Conservation (phyloP, 75 land plant species). For the Gnetum montanum region DNA sequence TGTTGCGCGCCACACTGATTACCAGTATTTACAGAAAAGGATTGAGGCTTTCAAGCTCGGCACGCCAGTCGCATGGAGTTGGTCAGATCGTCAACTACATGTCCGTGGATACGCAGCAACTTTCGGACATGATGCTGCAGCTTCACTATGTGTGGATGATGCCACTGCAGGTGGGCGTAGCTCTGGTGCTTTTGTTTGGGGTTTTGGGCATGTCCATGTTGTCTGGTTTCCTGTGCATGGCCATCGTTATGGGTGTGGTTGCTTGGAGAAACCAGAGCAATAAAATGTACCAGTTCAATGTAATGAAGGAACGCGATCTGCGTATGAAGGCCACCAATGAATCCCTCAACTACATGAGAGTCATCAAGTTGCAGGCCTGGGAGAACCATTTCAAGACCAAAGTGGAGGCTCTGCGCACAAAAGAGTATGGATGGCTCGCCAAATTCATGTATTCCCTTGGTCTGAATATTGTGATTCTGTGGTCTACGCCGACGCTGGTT, state of each 20-base stretch:
- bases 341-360: slow-evolving; percentile 78
- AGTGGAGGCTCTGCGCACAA: slow-evolving; percentile 35
- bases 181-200: slow-evolving; percentile 49
- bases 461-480: slow-evolving; percentile 46
- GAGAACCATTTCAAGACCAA: slow-evolving; percentile 69
- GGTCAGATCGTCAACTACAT: slow-evolving; percentile 96
- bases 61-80: slow-evolving; percentile 75
- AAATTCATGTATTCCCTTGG: slow-evolving; percentile 61
- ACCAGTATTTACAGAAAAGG: slow-evolving; percentile 79
- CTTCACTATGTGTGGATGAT: slow-evolving; percentile 78
- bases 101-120: slow-evolving; percentile 94
- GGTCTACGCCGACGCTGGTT: slow-evolving; percentile 56
- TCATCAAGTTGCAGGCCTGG: slow-evolving; percentile 97
- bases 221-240: slow-evolving; percentile 37
- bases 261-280: slow-evolving; percentile 26
- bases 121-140: slow-evolving; percentile 82
- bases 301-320: slow-evolving; percentile 64
- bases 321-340: slow-evolving; percentile 95
- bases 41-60: slow-evolving; percentile 63
- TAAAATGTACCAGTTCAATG: slow-evolving; percentile 27
- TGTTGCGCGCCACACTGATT: slow-evolving; percentile 63
- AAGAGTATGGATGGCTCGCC: slow-evolving; percentile 57
- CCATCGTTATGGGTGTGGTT: slow-evolving; percentile 29
- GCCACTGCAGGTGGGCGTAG: slow-evolving; percentile 66
- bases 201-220: slow-evolving; percentile 54